These are phyloP conservation scores for Aspergillus ochraceus DNA, from an alignment of 2,329 filamentous ascomycete species.

Conservation along the genomic window DNA sequence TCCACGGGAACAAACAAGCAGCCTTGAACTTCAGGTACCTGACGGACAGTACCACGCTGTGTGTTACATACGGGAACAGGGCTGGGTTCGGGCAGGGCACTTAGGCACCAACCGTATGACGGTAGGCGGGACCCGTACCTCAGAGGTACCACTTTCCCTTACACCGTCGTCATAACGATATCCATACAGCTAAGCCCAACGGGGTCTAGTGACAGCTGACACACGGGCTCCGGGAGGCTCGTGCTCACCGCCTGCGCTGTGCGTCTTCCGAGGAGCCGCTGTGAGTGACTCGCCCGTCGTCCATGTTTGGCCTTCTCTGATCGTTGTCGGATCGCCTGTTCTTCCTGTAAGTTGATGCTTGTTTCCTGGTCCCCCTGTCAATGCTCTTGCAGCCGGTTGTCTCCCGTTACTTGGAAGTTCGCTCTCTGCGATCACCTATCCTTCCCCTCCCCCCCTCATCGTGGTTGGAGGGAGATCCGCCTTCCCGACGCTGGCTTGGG, in stretches of 20 bases:
- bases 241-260: conserved; percentile 9
- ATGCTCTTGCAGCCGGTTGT: neutral
- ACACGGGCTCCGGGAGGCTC: neutral
- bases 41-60: neutral
- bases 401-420: neutral
- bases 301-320: conserved; percentile 1
- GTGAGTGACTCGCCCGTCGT: conserved; percentile 6
- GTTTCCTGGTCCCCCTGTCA: neutral
- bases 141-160: neutral
- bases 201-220: neutral
- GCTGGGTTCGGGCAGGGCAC: neutral
- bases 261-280: conserved; percentile 9
- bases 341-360: conserved; percentile 3
- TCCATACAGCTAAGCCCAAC: neutral
- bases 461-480: neutral
- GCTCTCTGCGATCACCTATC: neutral
- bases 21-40: neutral
- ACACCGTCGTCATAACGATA: neutral
- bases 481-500: neutral
- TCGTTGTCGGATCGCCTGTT: conserved; percentile 2
- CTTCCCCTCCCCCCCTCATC: neutral
- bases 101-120: neutral
- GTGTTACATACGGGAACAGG: neutral
- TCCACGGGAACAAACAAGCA: conserved; percentile 11
- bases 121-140: neutral